phyloP scores from a whole-genome alignment of 768 basidiomycete species.

The Suillus spraguei region DNA sequence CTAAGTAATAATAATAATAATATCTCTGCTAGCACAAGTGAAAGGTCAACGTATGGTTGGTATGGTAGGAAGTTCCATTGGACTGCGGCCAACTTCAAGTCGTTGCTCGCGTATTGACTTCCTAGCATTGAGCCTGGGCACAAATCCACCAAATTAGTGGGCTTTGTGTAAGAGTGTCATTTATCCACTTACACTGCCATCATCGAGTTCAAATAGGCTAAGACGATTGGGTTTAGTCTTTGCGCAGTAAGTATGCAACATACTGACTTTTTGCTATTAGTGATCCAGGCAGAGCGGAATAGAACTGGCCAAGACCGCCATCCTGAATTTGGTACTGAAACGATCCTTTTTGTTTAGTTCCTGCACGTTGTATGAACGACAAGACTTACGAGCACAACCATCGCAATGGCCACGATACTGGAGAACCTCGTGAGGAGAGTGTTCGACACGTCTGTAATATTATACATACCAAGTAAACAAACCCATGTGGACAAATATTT shows the following conservation, averaged over 20 bases:
- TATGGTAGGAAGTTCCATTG: slow-evolving; percentile 23
- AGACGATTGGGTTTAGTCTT: not conserved
- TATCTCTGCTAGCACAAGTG: not conserved
- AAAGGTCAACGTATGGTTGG: slow-evolving; percentile 15
- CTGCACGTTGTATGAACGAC: not conserved
- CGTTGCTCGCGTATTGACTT: slow-evolving; percentile 21
- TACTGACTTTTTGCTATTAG: slow-evolving; percentile 23
- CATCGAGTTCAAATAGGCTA: slow-evolving; percentile 29
- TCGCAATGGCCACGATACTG: slow-evolving; percentile 16
- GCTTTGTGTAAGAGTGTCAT: not conserved
- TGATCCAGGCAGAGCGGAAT: slow-evolving; percentile 16
- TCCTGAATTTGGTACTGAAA: slow-evolving; percentile 22
- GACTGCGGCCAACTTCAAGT: not conserved
- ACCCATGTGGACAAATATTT: slow-evolving; percentile 24
- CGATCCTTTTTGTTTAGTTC: not conserved
- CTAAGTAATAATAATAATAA: not conserved
- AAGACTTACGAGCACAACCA: slow-evolving; percentile 18
- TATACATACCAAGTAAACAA: slow-evolving; percentile 21
- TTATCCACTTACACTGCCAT: slow-evolving; percentile 23
- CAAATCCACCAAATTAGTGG: not conserved
- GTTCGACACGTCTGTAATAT: not conserved
- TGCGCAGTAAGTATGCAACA: not conserved
- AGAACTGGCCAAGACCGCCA: not conserved
- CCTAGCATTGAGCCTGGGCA: slow-evolving; percentile 12
- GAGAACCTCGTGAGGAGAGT: not conserved